Evolutionary conservation across 257 asterid genomes (phyloP), one percentile per base, ranked within the genome.

Genomic region (Gardenia jasminoides): DNA sequence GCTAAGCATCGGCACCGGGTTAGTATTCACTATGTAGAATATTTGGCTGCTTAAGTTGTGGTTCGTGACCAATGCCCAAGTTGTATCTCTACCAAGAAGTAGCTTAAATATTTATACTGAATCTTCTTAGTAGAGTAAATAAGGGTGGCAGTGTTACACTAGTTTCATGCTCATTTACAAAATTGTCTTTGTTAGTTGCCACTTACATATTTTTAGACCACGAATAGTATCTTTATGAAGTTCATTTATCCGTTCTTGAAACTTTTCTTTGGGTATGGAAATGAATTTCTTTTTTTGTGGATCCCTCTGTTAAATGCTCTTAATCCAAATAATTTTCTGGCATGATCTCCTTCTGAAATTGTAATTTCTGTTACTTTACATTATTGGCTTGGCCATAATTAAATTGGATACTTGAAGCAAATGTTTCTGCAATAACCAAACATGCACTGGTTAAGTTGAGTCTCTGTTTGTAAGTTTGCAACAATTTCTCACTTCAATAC

Each of bases 1-100:
- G 98, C 98, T 77, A 94, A 94, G 82, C 99, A 93, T 54, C 88
- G 99, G 85, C 99, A 94, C 79, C 92, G 97, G 96, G 99, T 93
- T 70, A 81, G 95, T 86, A 61, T 81, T 80, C 72, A 48, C 71
- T 76, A 11, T 80, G 43, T 64, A 9, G 47, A 41, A 80, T 22
- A 28, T 28, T 47, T 81, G 48, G 79, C 65, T 77, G 80, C 52
- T 54, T 43, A 31, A 8, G 12, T 67, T 52, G n/a, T 66, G 52
- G 46, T 43, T 43, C 26, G 56, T 36, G 10, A 48, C 67, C 28
- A 48, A 11, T 47, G 39, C 78, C 30, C 61, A 13, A 33, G 36
- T 26, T 59, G 13, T 56, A 28, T 70, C 7, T 28, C 31, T 31
- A 2, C 48, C 52, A 47, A 13, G 50, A 30, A 46, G 50, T 78